These are phyloP conservation scores for Pichia cactophila DNA, from an alignment of 1,139 yeast species.

Conservation along the genomic window DNA sequence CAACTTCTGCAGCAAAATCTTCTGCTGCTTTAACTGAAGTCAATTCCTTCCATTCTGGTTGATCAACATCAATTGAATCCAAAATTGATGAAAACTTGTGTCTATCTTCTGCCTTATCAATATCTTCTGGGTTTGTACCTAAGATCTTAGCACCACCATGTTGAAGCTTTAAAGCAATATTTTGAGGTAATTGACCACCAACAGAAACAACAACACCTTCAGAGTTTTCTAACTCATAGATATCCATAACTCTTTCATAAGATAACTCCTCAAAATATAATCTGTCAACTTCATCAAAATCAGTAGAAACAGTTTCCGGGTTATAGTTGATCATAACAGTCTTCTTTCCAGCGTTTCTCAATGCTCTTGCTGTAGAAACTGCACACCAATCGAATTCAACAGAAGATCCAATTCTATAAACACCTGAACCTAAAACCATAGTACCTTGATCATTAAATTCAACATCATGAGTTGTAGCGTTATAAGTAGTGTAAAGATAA, in stretches of 20 bases:
- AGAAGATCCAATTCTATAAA: constrained; percentile 95
- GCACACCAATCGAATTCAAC: constrained; percentile 99
- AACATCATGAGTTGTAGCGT: constrained; percentile 81
- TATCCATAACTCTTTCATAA: constrained; percentile 94
- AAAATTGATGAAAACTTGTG: constrained; percentile 93
- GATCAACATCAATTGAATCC: constrained; percentile 88
- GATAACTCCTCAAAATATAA: constrained; percentile 92
- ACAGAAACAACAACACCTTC: constrained; percentile 91
- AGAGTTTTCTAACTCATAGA: constrained; percentile 85
- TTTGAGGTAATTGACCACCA: constrained; percentile 97
- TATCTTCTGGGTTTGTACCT: constrained; percentile 92
- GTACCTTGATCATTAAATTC: constrained; percentile 85
- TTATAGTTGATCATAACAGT: constrained; percentile 96
- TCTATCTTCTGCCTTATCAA: constrained; percentile 96
- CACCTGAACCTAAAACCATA: constrained; percentile 96
- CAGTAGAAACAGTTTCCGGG: constrained; percentile 98
- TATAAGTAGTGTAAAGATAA: constrained; percentile 92
- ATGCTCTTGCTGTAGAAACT: constrained; percentile 90
- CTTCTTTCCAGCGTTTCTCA: constrained; percentile 78
- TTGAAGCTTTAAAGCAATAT: constrained; percentile 83
- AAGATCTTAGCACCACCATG: constrained; percentile 78
- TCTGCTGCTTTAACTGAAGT: constrained; percentile 83
- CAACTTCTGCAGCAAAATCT: constrained; percentile 74
- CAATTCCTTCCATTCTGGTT: constrained; percentile 96
- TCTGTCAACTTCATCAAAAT: constrained; percentile 96